Evolutionary conservation across 495 filamentous ascomycete species (phyloP).

Genomic region (Bombardia bombarda): DNA sequence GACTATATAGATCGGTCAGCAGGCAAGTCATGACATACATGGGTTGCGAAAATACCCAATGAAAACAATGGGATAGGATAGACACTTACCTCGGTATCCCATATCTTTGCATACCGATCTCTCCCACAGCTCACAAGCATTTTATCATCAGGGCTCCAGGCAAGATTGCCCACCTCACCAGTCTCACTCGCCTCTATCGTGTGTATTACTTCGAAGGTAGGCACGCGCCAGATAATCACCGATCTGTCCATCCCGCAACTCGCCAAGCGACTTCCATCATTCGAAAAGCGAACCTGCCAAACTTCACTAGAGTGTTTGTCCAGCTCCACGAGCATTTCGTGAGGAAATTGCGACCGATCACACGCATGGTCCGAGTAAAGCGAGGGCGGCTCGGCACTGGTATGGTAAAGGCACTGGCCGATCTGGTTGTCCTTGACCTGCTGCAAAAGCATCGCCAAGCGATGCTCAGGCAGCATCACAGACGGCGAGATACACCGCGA

Average conservation of each 20-base stretch:
- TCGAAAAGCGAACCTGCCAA: conserved; percentile 84
- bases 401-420: conserved; percentile 80
- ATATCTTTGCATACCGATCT: conserved; percentile 68
- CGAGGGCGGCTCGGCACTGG: conserved; percentile 67
- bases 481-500: conserved; percentile 90
- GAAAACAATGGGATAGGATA: too few species aligned
- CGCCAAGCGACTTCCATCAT: conserved; percentile 77
- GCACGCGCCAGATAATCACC: conserved; percentile 78
- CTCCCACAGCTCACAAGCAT: conserved; percentile 75
- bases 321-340: conserved; percentile 57
- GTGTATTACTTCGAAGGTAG: conserved; percentile 56
- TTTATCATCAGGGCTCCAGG: conserved; percentile 88
- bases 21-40: too few species aligned
- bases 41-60: too few species aligned
- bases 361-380: conserved; percentile 86
- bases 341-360: conserved; percentile 70
- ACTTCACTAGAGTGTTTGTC: conserved; percentile 74
- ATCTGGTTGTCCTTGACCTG: conserved; percentile 80
- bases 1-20: too few species aligned
- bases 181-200: conserved; percentile 54
- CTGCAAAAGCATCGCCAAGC: conserved; percentile 74
- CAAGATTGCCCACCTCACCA: conserved; percentile 58
- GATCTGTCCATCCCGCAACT: conserved; percentile 67
- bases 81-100: conserved; percentile 64
- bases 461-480: conserved; percentile 96